Evolutionary conservation across 306 rosid species (phyloP).

Genomic region (Hippophae tibetana): DNA sequence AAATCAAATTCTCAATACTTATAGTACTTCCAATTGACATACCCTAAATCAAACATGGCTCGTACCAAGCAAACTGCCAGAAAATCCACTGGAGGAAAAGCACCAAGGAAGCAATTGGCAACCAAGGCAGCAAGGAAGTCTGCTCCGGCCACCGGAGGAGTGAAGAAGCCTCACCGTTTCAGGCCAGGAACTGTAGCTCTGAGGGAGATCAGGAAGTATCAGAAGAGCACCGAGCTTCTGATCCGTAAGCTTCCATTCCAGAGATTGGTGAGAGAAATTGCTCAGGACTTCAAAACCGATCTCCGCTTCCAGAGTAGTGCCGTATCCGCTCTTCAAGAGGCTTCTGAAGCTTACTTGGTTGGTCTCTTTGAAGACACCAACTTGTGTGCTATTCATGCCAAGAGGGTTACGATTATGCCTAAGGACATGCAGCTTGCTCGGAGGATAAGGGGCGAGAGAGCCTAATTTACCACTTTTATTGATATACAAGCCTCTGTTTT

Average conservation of each 20-base stretch:
- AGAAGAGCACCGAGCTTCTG: background rate
- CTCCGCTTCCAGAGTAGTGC: background rate
- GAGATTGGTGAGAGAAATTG: conserved; percentile 1
- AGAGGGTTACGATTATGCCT: background rate
- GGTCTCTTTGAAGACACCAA: background rate
- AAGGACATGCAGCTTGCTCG: background rate
- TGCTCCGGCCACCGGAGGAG: conserved; percentile 1
- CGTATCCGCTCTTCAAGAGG: background rate
- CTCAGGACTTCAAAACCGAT: background rate
- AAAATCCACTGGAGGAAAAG: background rate
- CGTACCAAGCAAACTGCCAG: background rate
- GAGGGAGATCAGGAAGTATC: conserved; percentile 1
- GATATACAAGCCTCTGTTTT: background rate
- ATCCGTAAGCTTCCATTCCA: background rate
- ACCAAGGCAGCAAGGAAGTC: background rate
- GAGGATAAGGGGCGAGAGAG: background rate
- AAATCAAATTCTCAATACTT: background rate
- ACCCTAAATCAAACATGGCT: background rate
- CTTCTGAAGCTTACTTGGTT: background rate
- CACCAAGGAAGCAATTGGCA: background rate
- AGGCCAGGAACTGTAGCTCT: background rate
- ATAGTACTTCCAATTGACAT: background rate
- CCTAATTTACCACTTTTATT: background rate
- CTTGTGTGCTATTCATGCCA: background rate
- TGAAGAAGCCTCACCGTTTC: background rate